Conservation (phyloP, 2,329 filamentous ascomycete genomes). For the Exophiala bonariae region DNA sequence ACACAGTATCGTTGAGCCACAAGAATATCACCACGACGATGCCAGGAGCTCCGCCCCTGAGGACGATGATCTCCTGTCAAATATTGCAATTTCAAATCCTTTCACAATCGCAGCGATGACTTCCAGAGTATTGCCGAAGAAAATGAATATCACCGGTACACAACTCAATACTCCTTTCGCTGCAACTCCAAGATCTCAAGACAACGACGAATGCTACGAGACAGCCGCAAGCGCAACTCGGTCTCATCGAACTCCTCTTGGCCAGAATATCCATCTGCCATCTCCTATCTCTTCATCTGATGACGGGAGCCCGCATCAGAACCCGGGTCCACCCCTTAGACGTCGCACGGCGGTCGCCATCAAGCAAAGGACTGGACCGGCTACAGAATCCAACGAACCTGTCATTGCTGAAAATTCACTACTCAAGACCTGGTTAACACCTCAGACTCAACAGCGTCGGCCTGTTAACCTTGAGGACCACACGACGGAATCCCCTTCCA, state of each 20-base stretch:
- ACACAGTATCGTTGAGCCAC: too few relatives aligned
- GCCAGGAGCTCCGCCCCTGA: too few relatives aligned
- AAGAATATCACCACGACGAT: too few relatives aligned
- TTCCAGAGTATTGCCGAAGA: slow-evolving; percentile 20
- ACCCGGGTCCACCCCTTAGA: slow-evolving; percentile 20
- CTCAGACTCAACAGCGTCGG: slow-evolving; percentile 2
- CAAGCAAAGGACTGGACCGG: too few relatives aligned
- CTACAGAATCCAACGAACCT: background rate
- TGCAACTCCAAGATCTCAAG: too few relatives aligned
- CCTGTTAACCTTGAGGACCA: background rate
- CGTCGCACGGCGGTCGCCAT: slow-evolving; percentile 4
- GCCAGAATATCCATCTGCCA: slow-evolving; percentile 6
- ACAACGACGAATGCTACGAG: too few relatives aligned
- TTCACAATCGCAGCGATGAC: slow-evolving; percentile 39
- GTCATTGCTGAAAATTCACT: background rate
- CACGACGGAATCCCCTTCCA: too few relatives aligned
- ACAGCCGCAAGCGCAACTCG: background rate
- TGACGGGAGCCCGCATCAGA: slow-evolving; percentile 11
- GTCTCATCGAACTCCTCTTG: slow-evolving; percentile 2
- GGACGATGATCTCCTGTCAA: too few relatives aligned
- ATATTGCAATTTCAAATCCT: slow-evolving; percentile 30
- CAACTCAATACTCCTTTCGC: background rate
- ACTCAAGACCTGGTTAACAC: slow-evolving; percentile 15
- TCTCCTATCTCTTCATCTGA: slow-evolving; percentile 9
- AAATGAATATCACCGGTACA: slow-evolving; percentile 2